phyloP scores from a whole-genome alignment of 2,329 filamentous ascomycete species.

The Aspergillus sergii region DNA sequence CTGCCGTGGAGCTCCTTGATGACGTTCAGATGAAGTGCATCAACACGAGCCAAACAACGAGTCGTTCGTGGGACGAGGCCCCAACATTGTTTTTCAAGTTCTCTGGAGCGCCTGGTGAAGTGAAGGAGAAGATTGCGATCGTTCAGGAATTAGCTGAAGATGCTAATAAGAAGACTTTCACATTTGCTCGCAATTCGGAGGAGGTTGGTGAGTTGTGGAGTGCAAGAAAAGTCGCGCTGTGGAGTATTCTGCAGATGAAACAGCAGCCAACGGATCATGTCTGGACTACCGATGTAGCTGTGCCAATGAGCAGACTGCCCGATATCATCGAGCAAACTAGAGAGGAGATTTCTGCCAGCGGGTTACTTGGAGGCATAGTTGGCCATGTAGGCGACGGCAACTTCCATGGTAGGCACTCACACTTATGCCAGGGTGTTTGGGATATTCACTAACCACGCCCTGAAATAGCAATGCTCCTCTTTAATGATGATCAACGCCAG shows the following conservation, averaged over 20 bases:
- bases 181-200: slow-evolving; percentile 66
- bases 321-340: slow-evolving; percentile 74
- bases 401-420: slow-evolving; percentile 59
- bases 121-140: slow-evolving; percentile 66
- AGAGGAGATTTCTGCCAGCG: slow-evolving; percentile 63
- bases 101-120: slow-evolving; percentile 62
- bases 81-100: slow-evolving; percentile 79
- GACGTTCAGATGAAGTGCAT: slow-evolving; percentile 83
- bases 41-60: slow-evolving; percentile 54
- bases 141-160: slow-evolving; percentile 61
- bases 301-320: slow-evolving; percentile 70
- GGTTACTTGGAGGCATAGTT: slow-evolving; percentile 66
- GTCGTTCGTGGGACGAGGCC: slow-evolving; percentile 64
- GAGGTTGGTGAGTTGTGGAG: slow-evolving; percentile 74
- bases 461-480: slow-evolving; percentile 59
- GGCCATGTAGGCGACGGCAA: slow-evolving; percentile 77
- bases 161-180: slow-evolving; percentile 55
- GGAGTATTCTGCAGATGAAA: slow-evolving; percentile 69
- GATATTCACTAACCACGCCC: not conserved
- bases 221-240: slow-evolving; percentile 73
- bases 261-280: slow-evolving; percentile 62
- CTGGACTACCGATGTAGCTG: slow-evolving; percentile 83
- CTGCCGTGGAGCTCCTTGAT: slow-evolving; percentile 87
- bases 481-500: slow-evolving; percentile 59
- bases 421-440: not conserved